A percentile compares a stretch with the other conserved stretches of the same genome.
These are phyloP conservation scores for Volvariella volvacea DNA, from an alignment of 1,284 basidiomycete species.

Conservation along the genomic window DNA sequence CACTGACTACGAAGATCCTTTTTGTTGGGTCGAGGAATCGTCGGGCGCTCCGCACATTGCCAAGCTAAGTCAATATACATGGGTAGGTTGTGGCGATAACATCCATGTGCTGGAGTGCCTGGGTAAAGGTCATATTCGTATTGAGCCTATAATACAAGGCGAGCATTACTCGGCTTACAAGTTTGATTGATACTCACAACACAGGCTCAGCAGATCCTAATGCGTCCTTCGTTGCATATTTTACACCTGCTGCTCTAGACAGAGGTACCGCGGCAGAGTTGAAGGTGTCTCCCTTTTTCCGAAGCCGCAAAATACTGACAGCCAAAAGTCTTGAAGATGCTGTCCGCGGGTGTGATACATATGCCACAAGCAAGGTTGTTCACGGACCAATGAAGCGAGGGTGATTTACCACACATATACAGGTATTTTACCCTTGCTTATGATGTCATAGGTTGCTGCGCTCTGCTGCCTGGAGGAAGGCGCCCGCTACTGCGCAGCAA, in stretches of 20 bases:
- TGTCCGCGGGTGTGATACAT: slow-evolving; percentile 66
- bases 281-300: slow-evolving; percentile 49
- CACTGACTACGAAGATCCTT: slow-evolving; percentile 78
- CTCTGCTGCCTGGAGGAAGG: slow-evolving; percentile 68
- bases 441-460: slow-evolving; percentile 45
- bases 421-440: slow-evolving; percentile 9
- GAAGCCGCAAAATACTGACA: slow-evolving; percentile 46
- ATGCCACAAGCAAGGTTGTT: slow-evolving; percentile 47
- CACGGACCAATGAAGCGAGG: slow-evolving; percentile 38
- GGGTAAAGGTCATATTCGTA: slow-evolving; percentile 66
- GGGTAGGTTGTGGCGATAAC: slow-evolving; percentile 80
- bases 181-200: not conserved
- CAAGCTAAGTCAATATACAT: slow-evolving; percentile 48
- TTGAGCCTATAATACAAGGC: slow-evolving; percentile 42
- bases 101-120: slow-evolving; percentile 78
- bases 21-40: slow-evolving; percentile 48
- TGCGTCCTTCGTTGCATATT: slow-evolving; percentile 39
- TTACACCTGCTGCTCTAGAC: slow-evolving; percentile 46
- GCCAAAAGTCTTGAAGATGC: slow-evolving; percentile 50
- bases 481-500: slow-evolving; percentile 64
- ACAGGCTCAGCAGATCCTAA: slow-evolving; percentile 16
- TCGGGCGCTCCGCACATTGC: slow-evolving; percentile 49
- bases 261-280: slow-evolving; percentile 35
- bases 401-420: too few species aligned
- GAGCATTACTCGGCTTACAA: slow-evolving; percentile 26